phyloP scores from a whole-genome alignment of 768 basidiomycete genomes.

The Amanita fuliginea region DNA sequence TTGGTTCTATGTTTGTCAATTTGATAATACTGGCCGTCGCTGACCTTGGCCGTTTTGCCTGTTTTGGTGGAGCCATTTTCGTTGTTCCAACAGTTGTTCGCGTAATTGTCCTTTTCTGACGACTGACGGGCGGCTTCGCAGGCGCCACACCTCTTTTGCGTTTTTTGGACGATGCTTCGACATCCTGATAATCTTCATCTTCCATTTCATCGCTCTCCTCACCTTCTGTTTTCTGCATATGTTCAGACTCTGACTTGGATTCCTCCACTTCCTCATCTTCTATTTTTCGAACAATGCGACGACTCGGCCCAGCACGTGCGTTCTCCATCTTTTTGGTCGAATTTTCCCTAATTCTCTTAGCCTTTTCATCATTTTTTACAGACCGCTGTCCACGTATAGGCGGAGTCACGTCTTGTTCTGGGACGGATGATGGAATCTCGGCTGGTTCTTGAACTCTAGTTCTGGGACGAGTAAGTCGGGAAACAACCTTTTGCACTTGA shows the following conservation, averaged over 20 bases:
- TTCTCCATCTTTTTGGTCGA: neutral
- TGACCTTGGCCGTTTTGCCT: constrained; percentile 29
- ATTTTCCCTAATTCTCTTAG: neutral
- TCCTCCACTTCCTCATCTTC: constrained; percentile 10
- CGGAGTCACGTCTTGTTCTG: constrained; percentile 34
- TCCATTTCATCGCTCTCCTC: constrained; percentile 29
- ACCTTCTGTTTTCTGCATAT: constrained; percentile 10
- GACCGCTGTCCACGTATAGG: neutral
- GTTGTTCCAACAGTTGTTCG: constrained; percentile 10
- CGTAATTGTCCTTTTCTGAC: constrained; percentile 9
- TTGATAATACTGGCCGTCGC: constrained; percentile 15
- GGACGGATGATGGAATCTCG: constrained; percentile 49
- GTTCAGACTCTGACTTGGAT: constrained; percentile 14
- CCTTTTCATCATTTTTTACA: constrained; percentile 1
- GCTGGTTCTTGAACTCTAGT: constrained; percentile 22
- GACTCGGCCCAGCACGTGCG: neutral
- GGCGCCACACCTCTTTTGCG: constrained; percentile 27
- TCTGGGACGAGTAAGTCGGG: neutral
- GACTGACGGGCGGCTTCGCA: constrained; percentile 13
- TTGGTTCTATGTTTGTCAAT: constrained; percentile 18
- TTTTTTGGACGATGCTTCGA: constrained; percentile 26
- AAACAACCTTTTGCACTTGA: neutral
- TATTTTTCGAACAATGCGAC: neutral
- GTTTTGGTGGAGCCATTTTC: constrained; percentile 14
- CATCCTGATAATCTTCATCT: constrained; percentile 30